phyloP scores from a whole-genome alignment of 768 basidiomycete genomes.

The Serendipita sp. region DNA sequence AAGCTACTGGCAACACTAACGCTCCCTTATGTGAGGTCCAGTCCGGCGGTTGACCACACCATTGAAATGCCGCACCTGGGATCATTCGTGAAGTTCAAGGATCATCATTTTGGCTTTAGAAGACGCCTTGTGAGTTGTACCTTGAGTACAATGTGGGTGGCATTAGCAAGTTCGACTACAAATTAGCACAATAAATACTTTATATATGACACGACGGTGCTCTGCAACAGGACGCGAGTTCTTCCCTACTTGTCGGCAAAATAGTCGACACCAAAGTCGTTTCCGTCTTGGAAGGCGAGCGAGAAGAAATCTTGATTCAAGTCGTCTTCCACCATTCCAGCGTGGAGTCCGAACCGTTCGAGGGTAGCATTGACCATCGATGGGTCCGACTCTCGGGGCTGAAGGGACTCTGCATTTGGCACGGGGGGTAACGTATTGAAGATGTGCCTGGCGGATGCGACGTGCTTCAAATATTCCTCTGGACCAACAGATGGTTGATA shows the following conservation, averaged over 20 bases:
- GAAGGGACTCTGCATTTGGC: slow-evolving; percentile 22
- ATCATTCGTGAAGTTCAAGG: too few species aligned
- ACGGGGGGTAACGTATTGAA: slow-evolving; percentile 53
- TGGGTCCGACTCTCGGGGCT: neutral
- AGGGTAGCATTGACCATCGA: slow-evolving; percentile 7
- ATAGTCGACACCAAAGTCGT: slow-evolving; percentile 1
- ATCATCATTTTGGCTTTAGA: too few species aligned
- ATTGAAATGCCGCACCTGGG: too few species aligned
- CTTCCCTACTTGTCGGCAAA: neutral
- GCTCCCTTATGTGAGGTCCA: too few species aligned
- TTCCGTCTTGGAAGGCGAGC: slow-evolving; percentile 5
- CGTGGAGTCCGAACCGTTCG: neutral
- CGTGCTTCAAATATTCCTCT: slow-evolving; percentile 45
- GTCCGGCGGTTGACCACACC: too few species aligned
- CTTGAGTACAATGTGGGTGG: too few species aligned
- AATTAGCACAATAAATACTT: too few species aligned
- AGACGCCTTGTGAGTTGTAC: too few species aligned
- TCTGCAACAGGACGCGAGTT: too few species aligned
- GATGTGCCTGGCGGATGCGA: slow-evolving; percentile 43
- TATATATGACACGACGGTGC: too few species aligned
- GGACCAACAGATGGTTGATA: slow-evolving; percentile 34
- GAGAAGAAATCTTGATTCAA: neutral
- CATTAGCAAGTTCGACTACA: too few species aligned
- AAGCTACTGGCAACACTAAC: too few species aligned
- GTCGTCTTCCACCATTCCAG: neutral